Evolutionary conservation across 2,329 filamentous ascomycete species (phyloP), one percentile per base, ranked within the genome.

Genomic region (Penicillium sp.): DNA sequence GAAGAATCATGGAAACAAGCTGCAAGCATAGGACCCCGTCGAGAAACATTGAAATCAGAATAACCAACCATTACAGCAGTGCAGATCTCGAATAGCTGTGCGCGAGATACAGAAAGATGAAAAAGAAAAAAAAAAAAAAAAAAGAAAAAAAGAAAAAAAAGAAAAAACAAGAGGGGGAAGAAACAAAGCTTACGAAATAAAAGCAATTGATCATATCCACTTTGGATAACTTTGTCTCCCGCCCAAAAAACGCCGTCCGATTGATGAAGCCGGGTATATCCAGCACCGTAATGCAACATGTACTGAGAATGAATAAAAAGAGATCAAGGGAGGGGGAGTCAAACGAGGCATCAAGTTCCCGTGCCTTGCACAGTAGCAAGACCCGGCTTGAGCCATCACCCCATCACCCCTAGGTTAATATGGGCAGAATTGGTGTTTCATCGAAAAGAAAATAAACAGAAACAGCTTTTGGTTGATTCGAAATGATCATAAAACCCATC

Each of bases 251-350:
- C 72, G 72, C 72, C 72, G 61, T 72, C 72, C 72, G 62, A 72
- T 67, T 67, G 66, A 72, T 70, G 66, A 74, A 77, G 73, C 74
- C 74, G 74, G 74, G 75, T 77, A 77, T 77, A 77, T 77, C 75
- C 75, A 75, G 74, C 74, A 76, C 75, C 75, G 69, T 72, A 67
- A 77, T 77, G 75, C 75, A 77, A 75, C 72, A 74, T 73, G 70
- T 73, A 72, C 66, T 61, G 61, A 67, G 61, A 64, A 61, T 59
- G 58, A 59, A 69, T 64, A 68, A 61, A 63, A 61, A 53, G 47
- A 52, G 57, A 61, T 48, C 43, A 45, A 22, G 11, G 39, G 53
- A 35, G 43, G 39, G 7, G 29, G 13, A 38, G 32, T 13, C 40
- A 52, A 42, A 48, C 53, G 14, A 39, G 56, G 40, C 38, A 46